Percentiles rank a stretch among this genome's conserved stretches.
These are phyloP conservation scores for Mangifera indica DNA, from an alignment of 345 rosid species.

Conservation along the genomic window DNA sequence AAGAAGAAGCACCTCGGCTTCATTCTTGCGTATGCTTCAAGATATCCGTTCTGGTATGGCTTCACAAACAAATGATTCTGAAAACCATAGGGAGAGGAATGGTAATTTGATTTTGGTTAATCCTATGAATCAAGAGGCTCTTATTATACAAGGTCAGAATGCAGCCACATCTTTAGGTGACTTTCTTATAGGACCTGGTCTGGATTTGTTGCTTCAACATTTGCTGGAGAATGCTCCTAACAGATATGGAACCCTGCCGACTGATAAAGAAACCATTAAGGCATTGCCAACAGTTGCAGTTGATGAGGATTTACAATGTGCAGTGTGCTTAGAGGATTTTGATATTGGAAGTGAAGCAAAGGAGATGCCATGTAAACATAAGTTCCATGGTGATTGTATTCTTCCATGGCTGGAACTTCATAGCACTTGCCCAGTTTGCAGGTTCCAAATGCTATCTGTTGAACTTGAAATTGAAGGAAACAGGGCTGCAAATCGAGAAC, in stretches of 20 bases:
- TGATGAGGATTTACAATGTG: conserved; percentile 36
- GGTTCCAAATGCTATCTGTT: conserved; percentile 40
- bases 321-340: conserved; percentile 56
- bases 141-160: conserved; percentile 32
- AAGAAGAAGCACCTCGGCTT: conserved; percentile 28
- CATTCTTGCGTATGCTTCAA: conserved; percentile 29
- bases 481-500: conserved; percentile 5
- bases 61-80: conserved; percentile 19
- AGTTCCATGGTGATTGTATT: conserved; percentile 54
- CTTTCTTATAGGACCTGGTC: conserved; percentile 43
- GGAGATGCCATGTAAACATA: conserved; percentile 63
- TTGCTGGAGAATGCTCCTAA: conserved; percentile 40
- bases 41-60: conserved; percentile 15
- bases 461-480: conserved; percentile 24
- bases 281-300: conserved; percentile 39
- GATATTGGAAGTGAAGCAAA: conserved; percentile 56
- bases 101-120: conserved; percentile 33
- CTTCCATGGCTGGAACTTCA: conserved; percentile 60
- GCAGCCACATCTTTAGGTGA: conserved; percentile 29
- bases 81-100: conserved; percentile 21
- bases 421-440: conserved; percentile 63
- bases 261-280: conserved; percentile 35
- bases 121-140: conserved; percentile 37
- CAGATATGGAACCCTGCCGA: conserved; percentile 39
- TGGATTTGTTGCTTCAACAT: conserved; percentile 42